Evolutionary conservation across 169 alveolate species (phyloP), one percentile per base, ranked within the genome.

Genomic region (Plasmodium berghei): DNA sequence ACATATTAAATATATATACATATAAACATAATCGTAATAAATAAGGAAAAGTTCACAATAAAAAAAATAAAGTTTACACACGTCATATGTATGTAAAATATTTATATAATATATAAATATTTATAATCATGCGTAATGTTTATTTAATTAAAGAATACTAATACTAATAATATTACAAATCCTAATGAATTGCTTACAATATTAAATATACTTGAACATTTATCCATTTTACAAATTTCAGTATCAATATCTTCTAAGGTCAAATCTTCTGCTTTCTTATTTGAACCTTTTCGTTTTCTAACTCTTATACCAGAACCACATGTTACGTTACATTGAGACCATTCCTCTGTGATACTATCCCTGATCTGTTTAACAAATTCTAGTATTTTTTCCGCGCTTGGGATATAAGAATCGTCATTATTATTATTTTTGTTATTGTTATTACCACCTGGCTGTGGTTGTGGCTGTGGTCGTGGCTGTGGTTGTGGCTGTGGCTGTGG

Each of bases 311-410:
- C 90, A 9, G 5, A 14, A 40, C 90, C 90, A 83, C 90, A 83
- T 2, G 72, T 83, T 55, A 83, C 90, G 54, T 72, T 83, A 62
- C 90, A 83, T 66, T 34, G 63, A 40, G 72, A 54, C 90, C 90
- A 83, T 18, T 83, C 83, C 4, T 26, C 34, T 24, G 66, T 42
- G 42, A 83, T 3, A 14, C 18, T 22, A 10, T n/a, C n/a, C n/a
- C 48, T 52, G 9, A 83, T 16, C 14, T 26, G 54, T 0, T 83
- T 22, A 48, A 83, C 9, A 52, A 55, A 83, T 0, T 83, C 54
- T 1, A 18, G 16, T 59, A 83, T 61, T 14, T 55, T 6, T 10
- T 83, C 67, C 22, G 34, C 73, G 26, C 46, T 12, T 67, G 58
- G 55, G 5, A 54, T 14, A 26, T 12, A n/a, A 5, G 22, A 4